Conservation (phyloP, 164 flowering plant species). For the Umbilicus rupestris region DNA sequence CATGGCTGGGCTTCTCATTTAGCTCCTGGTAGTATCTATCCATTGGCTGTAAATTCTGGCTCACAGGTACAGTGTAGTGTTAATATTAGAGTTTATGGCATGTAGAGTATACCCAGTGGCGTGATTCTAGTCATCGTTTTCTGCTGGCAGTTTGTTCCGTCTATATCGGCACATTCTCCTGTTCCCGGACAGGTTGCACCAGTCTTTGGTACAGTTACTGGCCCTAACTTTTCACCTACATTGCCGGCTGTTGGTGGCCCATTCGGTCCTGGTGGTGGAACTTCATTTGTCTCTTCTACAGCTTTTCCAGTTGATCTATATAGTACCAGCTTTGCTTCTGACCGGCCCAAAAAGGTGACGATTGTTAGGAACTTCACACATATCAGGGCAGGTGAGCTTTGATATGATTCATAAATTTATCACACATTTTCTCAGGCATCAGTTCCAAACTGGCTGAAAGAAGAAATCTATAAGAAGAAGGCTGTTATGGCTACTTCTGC, state of each 20-base stretch:
- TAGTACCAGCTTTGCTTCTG: constrained; percentile 48
- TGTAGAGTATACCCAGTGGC: constrained; percentile 7
- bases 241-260: constrained; percentile 37
- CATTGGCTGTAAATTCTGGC: constrained; percentile 29
- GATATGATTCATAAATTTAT: constrained; percentile 7
- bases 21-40: constrained; percentile 42
- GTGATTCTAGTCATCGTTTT: constrained; percentile 11
- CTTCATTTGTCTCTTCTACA: constrained; percentile 43
- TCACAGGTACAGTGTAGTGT: constrained; percentile 38
- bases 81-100: constrained; percentile 4
- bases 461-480: constrained; percentile 87
- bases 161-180: constrained; percentile 39
- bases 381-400: constrained; percentile 3
- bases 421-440: constrained; percentile 48
- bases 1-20: constrained; percentile 47
- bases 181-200: constrained; percentile 18
- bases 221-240: constrained; percentile 47
- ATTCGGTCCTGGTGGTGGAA: constrained; percentile 40
- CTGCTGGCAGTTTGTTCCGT: constrained; percentile 54
- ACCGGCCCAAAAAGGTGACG: constrained; percentile 92
- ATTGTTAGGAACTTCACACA: not conserved
- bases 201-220: constrained; percentile 50
- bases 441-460: constrained; percentile 97
- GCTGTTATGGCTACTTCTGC: constrained; percentile 47
- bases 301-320: constrained; percentile 57